phyloP scores from a whole-genome alignment of 2,329 filamentous ascomycete genomes.

The Biscogniauxia sp. region DNA sequence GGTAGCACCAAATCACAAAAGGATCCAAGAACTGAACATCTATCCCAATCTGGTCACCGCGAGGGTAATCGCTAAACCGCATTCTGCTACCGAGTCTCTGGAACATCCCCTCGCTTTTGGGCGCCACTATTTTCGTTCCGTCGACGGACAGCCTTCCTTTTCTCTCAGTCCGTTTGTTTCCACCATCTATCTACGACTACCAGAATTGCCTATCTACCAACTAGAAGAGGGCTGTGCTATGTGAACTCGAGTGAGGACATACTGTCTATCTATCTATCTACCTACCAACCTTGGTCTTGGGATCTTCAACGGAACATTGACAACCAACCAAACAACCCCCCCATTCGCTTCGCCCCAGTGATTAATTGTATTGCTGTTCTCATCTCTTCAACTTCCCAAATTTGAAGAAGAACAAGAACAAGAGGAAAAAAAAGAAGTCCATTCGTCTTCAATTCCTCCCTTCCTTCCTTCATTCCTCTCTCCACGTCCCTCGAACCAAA shows the following conservation, averaged over 20 bases:
- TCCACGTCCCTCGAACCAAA: not conserved
- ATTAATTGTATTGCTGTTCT: not conserved
- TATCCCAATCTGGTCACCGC: not conserved
- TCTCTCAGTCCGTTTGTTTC: not conserved
- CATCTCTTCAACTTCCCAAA: slow-evolving; percentile 1
- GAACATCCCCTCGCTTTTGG: not conserved
- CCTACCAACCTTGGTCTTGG: too few relatives aligned
- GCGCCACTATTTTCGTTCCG: not conserved
- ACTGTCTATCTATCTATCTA: too few relatives aligned
- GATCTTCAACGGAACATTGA: not conserved
- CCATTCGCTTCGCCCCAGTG: not conserved
- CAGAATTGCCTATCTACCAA: too few relatives aligned
- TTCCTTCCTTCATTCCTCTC: not conserved
- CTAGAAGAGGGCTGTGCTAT: not conserved
- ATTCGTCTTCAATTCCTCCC: not conserved
- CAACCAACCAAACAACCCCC: not conserved
- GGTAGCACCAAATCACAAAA: too few relatives aligned
- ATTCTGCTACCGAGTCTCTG: slow-evolving; percentile 12
- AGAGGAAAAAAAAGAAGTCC: too few relatives aligned
- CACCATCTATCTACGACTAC: too few relatives aligned
- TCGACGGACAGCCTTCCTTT: not conserved
- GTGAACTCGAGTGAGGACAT: not conserved
- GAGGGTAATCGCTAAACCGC: slow-evolving; percentile 12
- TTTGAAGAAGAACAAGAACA: not conserved
- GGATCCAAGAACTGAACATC: not conserved